Percentiles rank a stretch among this genome's conserved stretches.
Evolutionary conservation across 768 basidiomycete species (phyloP).

Genomic region (Xerocomus brunneocitrinus): DNA sequence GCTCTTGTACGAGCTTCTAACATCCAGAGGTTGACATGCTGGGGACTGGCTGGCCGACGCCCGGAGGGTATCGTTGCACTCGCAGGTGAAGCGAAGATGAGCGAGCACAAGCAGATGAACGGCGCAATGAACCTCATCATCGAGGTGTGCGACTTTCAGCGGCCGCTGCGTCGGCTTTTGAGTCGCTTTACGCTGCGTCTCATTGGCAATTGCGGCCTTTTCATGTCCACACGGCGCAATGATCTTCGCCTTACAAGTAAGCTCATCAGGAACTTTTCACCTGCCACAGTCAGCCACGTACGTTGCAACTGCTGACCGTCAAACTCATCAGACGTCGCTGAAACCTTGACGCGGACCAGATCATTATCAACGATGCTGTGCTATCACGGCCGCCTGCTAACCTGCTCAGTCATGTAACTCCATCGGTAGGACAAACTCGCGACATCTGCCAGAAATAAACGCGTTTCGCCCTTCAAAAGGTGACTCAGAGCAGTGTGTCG

Average conservation of each 20-base stretch:
- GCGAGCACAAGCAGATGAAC: conserved; percentile 8
- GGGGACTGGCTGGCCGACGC: conserved; percentile 39
- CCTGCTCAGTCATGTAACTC: neutral
- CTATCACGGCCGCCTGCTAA: too few species aligned
- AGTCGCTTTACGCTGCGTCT: neutral
- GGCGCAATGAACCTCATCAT: conserved; percentile 14
- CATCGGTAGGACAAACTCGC: neutral
- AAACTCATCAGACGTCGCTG: too few species aligned
- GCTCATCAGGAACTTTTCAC: too few species aligned
- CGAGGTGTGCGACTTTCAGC: neutral
- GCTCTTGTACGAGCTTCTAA: conserved; percentile 31
- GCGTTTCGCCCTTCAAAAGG: neutral
- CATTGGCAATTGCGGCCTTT: too few species aligned
- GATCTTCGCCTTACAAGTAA: too few species aligned
- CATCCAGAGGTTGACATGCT: conserved; percentile 64
- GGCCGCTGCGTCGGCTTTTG: neutral
- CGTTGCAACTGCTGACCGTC: too few species aligned
- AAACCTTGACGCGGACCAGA: too few species aligned
- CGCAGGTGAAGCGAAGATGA: conserved; percentile 9
- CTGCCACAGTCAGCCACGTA: too few species aligned
- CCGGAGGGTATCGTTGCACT: conserved; percentile 8
- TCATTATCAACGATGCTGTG: too few species aligned
- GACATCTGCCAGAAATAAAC: conserved; percentile 2
- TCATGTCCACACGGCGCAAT: too few species aligned
- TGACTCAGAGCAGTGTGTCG: neutral